A percentile compares a stretch with the other conserved stretches of the same genome.
These are phyloP conservation scores for Hypholoma fasciculare DNA, from an alignment of 768 basidiomycete species.

Conservation along the genomic window DNA sequence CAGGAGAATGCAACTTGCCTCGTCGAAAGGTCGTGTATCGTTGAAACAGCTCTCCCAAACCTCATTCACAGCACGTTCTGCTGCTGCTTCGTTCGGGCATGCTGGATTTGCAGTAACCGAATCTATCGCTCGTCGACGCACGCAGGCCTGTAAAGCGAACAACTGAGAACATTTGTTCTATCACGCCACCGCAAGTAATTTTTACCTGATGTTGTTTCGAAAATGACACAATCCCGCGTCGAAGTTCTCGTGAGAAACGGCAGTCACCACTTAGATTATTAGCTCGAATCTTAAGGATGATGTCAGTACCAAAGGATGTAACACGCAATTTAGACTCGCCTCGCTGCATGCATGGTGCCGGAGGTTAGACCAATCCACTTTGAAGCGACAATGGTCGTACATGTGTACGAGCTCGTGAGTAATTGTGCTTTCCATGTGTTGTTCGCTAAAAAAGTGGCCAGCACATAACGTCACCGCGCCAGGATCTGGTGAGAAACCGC, in stretches of 20 bases:
- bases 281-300: constrained; percentile 76
- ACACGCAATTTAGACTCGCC: constrained; percentile 46
- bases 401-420: constrained; percentile 93
- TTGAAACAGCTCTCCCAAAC: constrained; percentile 97
- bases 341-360: constrained; percentile 97
- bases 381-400: constrained; percentile 95
- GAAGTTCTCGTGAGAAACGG: constrained; percentile 77
- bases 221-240: constrained; percentile 74
- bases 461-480: constrained; percentile 86
- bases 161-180: constrained; percentile 6
- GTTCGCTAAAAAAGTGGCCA: constrained; percentile 75
- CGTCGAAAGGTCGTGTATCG: constrained; percentile 96
- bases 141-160: constrained; percentile 65
- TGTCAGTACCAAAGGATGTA: neutral
- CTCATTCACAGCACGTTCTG: constrained; percentile 90
- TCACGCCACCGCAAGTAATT: constrained; percentile 1
- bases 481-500: constrained; percentile 79
- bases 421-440: constrained; percentile 91
- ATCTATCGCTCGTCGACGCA: constrained; percentile 80
- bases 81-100: constrained; percentile 74
- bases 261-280: constrained; percentile 95
- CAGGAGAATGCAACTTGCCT: constrained; percentile 48
- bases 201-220: constrained; percentile 92
- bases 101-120: constrained; percentile 82
- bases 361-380: constrained; percentile 88